Evolutionary conservation across 2,329 filamentous ascomycete species (phyloP).

Genomic region (Ophiostoma quercus): DNA sequence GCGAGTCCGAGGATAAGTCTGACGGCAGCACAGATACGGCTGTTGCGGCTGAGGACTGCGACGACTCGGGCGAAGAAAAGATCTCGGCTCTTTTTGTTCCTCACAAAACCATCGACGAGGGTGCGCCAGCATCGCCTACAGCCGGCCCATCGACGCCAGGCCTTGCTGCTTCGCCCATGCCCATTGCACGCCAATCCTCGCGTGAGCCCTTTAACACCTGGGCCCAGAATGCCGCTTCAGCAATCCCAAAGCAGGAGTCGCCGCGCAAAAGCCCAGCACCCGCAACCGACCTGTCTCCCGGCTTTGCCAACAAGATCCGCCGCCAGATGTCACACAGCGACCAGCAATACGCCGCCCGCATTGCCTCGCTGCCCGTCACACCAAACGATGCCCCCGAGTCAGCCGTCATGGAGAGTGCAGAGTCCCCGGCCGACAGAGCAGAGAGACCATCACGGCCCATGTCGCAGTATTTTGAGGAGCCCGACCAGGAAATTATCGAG

Average conservation of each 20-base stretch:
- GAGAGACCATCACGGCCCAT: constrained; percentile 37
- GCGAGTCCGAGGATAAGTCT: constrained; percentile 36
- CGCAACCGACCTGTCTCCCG: constrained; percentile 15
- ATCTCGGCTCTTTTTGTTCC: constrained; percentile 82
- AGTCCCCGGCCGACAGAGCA: constrained; percentile 26
- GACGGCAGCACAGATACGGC: constrained; percentile 35
- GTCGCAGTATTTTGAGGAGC: constrained; percentile 44
- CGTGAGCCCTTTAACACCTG: constrained; percentile 45
- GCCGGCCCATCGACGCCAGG: constrained; percentile 14
- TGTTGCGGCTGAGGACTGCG: constrained; percentile 44
- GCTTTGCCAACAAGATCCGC: constrained; percentile 18
- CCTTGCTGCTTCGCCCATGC: constrained; percentile 17
- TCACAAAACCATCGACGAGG: constrained; percentile 56
- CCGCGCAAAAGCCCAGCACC: constrained; percentile 31
- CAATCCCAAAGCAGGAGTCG: constrained; percentile 45
- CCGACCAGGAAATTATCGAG: constrained; percentile 49
- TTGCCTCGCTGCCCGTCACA: constrained; percentile 18
- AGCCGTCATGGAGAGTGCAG: constrained; percentile 38
- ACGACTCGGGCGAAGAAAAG: constrained; percentile 72
- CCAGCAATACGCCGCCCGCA: constrained; percentile 24
- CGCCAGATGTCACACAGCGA: constrained; percentile 23
- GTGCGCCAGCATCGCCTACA: constrained; percentile 30
- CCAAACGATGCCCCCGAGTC: constrained; percentile 36
- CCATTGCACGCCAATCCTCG: constrained; percentile 27
- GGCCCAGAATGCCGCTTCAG: constrained; percentile 47